These are phyloP conservation scores for Cadophora luteo-olivacea DNA, from an alignment of 2,329 filamentous ascomycete species.

Conservation along the genomic window DNA sequence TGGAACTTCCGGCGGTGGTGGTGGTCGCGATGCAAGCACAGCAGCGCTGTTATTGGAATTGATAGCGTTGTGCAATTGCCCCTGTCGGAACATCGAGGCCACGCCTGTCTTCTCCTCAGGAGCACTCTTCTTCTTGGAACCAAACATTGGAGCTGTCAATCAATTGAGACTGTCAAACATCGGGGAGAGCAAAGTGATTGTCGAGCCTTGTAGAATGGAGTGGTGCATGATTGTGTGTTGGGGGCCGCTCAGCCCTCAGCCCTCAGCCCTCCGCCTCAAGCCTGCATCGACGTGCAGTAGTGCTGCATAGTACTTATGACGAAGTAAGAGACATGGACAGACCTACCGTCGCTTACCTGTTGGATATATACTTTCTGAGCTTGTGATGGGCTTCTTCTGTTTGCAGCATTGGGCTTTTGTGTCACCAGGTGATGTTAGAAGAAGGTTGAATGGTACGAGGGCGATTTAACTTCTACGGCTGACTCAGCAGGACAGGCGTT, in stretches of 20 bases:
- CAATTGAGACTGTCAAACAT: neutral
- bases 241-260: constrained; percentile 9
- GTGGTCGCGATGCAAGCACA: neutral
- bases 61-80: too few relatives aligned
- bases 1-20: neutral
- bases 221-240: neutral
- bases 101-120: neutral
- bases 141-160: neutral
- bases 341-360: neutral
- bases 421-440: too few relatives aligned
- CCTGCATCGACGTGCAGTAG: neutral
- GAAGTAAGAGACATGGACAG: neutral
- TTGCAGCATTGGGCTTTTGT: neutral
- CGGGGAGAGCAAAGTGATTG: neutral
- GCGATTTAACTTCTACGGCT: neutral
- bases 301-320: too few relatives aligned
- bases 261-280: neutral
- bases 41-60: too few relatives aligned
- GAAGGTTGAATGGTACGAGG: neutral
- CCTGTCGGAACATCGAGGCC: too few relatives aligned
- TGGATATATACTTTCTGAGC: neutral
- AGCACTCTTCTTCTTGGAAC: neutral
- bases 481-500: neutral
- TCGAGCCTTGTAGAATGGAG: neutral
- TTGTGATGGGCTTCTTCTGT: neutral